These are phyloP conservation scores for Erysimum pusillum DNA, from an alignment of 441 rosid species.

Conservation along the genomic window DNA sequence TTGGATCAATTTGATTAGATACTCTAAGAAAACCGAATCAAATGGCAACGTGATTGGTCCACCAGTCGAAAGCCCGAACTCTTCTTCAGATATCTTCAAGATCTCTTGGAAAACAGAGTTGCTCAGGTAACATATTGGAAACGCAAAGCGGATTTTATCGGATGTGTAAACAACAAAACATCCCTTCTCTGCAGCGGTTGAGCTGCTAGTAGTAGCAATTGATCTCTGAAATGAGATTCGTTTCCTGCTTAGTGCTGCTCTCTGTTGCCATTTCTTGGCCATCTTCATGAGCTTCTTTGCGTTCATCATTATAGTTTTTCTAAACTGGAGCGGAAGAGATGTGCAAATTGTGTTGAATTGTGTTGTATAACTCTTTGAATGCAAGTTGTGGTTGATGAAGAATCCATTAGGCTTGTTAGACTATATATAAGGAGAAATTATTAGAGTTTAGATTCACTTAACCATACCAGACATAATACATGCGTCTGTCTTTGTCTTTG, in stretches of 20 bases:
- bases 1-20: constrained; percentile 37
- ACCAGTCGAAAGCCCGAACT: constrained; percentile 41
- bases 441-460: background rate
- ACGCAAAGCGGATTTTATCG: constrained; percentile 38
- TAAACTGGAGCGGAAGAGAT: background rate
- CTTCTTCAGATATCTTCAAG: constrained; percentile 53
- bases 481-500: constrained; percentile 10
- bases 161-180: constrained; percentile 50
- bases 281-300: constrained; percentile 26
- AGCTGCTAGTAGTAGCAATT: background rate
- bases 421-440: constrained; percentile 33
- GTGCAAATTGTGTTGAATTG: background rate
- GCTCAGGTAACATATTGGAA: constrained; percentile 46
- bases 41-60: constrained; percentile 51
- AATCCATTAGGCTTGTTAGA: background rate
- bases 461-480: background rate
- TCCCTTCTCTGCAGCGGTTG: constrained; percentile 37
- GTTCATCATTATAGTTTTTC: background rate
- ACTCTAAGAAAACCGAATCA: constrained; percentile 45
- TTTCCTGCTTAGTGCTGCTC: constrained; percentile 20
- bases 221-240: constrained; percentile 38
- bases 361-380: constrained; percentile 13
- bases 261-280: constrained; percentile 42
- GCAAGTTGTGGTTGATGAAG: constrained; percentile 31
- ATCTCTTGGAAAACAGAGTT: constrained; percentile 42